Evolutionary conservation across 768 basidiomycete species (phyloP).

Genomic region (Lentinula detonsa): DNA sequence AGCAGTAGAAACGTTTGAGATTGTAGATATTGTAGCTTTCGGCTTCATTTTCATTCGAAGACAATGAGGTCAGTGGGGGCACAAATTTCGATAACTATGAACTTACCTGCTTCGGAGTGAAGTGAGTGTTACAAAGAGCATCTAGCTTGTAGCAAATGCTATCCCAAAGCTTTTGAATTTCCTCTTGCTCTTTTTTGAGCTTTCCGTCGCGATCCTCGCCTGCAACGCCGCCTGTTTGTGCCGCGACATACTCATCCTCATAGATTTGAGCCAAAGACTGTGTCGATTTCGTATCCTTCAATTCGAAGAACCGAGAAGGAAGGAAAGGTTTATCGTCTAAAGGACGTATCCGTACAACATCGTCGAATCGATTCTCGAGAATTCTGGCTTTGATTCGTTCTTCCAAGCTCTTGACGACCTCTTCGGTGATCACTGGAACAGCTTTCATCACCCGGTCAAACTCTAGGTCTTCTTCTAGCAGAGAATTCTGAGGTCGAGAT

Average conservation of each 20-base stretch:
- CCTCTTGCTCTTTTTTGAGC: slow-evolving; percentile 82
- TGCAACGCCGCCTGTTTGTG: slow-evolving; percentile 45
- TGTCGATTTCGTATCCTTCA: slow-evolving; percentile 82
- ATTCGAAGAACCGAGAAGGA: slow-evolving; percentile 82
- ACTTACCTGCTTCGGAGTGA: slow-evolving; percentile 87
- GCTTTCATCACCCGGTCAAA: slow-evolving; percentile 88
- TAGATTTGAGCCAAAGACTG: slow-evolving; percentile 95
- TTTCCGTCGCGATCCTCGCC: slow-evolving; percentile 84
- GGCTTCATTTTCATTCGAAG: slow-evolving; percentile 48
- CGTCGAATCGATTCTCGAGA: slow-evolving; percentile 80
- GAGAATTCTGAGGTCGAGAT: slow-evolving; percentile 81
- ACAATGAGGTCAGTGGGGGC: background rate
- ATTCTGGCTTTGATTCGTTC: slow-evolving; percentile 89
- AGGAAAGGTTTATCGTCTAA: slow-evolving; percentile 85
- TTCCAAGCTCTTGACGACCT: slow-evolving; percentile 74
- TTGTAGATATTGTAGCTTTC: slow-evolving; percentile 78
- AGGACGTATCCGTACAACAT: slow-evolving; percentile 79
- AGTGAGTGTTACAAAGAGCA: slow-evolving; percentile 91
- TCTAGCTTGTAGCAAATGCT: slow-evolving; percentile 84
- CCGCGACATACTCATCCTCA: slow-evolving; percentile 82
- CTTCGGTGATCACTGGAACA: slow-evolving; percentile 87
- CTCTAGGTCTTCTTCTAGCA: slow-evolving; percentile 91
- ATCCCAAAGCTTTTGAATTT: slow-evolving; percentile 80
- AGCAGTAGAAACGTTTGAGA: slow-evolving; percentile 77
- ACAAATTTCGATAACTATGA: background rate